Evolutionary conservation across 306 rosid species (phyloP).

Genomic region (Cicer arietinum): DNA sequence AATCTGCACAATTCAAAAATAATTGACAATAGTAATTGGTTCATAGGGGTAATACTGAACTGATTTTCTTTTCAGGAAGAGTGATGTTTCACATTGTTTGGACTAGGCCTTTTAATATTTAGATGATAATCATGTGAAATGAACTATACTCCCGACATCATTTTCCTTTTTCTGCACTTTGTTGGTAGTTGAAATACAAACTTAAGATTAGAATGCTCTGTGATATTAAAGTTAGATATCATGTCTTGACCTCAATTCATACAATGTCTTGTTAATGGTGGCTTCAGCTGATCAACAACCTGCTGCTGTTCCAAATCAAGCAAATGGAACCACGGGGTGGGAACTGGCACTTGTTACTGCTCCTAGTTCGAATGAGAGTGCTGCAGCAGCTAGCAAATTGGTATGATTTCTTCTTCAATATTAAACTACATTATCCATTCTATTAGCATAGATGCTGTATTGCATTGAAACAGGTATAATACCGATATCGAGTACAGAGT

Average conservation of each 20-base stretch:
- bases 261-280: slow-evolving; percentile 39
- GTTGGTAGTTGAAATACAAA: not conserved
- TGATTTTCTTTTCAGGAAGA: slow-evolving; percentile 41
- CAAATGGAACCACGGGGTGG: slow-evolving; percentile 89
- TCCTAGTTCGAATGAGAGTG: slow-evolving; percentile 94
- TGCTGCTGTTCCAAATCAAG: slow-evolving; percentile 63
- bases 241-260: slow-evolving; percentile 2
- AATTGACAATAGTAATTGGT: slow-evolving; percentile 17
- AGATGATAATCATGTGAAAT: slow-evolving; percentile 2
- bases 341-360: slow-evolving; percentile 97
- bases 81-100: slow-evolving; percentile 27
- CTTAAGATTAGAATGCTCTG: not conserved
- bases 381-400: slow-evolving; percentile 78
- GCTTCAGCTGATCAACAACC: slow-evolving; percentile 73
- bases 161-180: slow-evolving; percentile 17
- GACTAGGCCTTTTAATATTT: not conserved
- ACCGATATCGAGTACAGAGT: too few species aligned
- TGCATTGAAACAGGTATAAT: not conserved
- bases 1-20: slow-evolving; percentile 14
- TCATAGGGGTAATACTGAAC: slow-evolving; percentile 18
- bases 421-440: not conserved
- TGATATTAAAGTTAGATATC: slow-evolving; percentile 6
- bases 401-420: slow-evolving; percentile 52
- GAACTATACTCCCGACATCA: slow-evolving; percentile 16
- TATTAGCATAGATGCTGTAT: not conserved